Evolutionary conservation across 1,284 basidiomycete species (phyloP), one percentile per base, ranked within the genome.

Genomic region (Kwoniella shivajii): DNA sequence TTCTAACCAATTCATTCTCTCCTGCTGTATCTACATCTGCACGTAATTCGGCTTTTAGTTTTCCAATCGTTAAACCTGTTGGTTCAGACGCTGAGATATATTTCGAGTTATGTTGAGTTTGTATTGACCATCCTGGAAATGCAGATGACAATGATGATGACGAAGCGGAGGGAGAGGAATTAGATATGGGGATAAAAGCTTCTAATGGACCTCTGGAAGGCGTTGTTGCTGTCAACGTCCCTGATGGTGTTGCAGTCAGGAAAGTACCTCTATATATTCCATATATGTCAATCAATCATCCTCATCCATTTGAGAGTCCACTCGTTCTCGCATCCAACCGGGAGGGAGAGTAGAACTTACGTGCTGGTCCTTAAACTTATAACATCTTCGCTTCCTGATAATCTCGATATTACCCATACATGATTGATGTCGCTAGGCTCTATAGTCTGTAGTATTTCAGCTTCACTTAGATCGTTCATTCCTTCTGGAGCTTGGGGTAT

Each of bases 1-100:
- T 54, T 31, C 46, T 47, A 37, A 61, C 37, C 37, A 37, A 27
- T 48, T 60, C 61, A 24, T 45, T 30, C 31, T 53, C 58, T 3
- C 42, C 58, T 18, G 46, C 36, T 13, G 49, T 56, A 44, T 59
- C 63, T 1, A 58, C 58, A 27, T 56, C 55, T 6, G 50, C 51
- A 11, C 61, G 82, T 20, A 96, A 77, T 59, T 88, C 83, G 43
- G 91, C 72, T 51, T 84, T 71, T 13, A 34, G 37, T 29, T 63
- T 66, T 9, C 61, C 60, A 9, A 64, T 56, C 20, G 50, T 38
- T 30, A 52, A 52, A 7, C 50, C 53, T 14, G 56, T 46, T 0
- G 63, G 45, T 4, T 46, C n/a, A 0, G 65, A 58, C 6, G 69
- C 65, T 0, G 74, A 75, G 20, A 78, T 50, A 59, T 68, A 77